Evolutionary conservation across 192 early-diverging fungal species (phyloP).

Genomic region (Chytriomyces sp.): DNA sequence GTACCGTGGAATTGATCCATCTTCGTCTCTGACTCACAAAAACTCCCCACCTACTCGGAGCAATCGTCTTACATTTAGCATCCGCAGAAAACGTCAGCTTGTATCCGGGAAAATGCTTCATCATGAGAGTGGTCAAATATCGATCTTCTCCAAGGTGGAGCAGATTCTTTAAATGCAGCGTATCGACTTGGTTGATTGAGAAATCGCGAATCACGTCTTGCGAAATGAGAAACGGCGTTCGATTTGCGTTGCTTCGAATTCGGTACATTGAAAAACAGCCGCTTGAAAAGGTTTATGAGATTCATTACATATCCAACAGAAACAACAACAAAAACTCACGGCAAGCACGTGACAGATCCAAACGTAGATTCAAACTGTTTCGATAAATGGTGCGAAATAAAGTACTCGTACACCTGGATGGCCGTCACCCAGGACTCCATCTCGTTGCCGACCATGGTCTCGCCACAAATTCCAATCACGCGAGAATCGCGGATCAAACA

Average conservation of each 20-base stretch:
- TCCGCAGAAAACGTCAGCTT: conserved; percentile 88
- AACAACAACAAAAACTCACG: conserved; percentile 33
- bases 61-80: conserved; percentile 82
- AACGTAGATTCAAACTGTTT: conserved; percentile 60
- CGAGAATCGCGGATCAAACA: conserved; percentile 78
- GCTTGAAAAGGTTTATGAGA: conserved; percentile 68
- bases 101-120: conserved; percentile 92
- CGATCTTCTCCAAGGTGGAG: conserved; percentile 89
- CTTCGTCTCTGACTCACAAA: conserved; percentile 89
- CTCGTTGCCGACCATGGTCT: conserved; percentile 84
- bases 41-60: conserved; percentile 83
- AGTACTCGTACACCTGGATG: conserved; percentile 94
- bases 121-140: conserved; percentile 91
- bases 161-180: conserved; percentile 92
- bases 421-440: conserved; percentile 85
- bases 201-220: conserved; percentile 79
- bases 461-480: conserved; percentile 89
- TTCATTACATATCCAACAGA: conserved; percentile 67
- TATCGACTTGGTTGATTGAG: conserved; percentile 83
- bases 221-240: conserved; percentile 82
- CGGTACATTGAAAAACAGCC: conserved; percentile 54
- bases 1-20: conserved; percentile 95
- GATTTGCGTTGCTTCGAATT: conserved; percentile 57
- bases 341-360: conserved; percentile 58
- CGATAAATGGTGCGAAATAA: conserved; percentile 51